These are phyloP conservation scores for Heliamphora exappendiculata DNA, from an alignment of 148 eudicot genomes.

Conservation along the genomic window DNA sequence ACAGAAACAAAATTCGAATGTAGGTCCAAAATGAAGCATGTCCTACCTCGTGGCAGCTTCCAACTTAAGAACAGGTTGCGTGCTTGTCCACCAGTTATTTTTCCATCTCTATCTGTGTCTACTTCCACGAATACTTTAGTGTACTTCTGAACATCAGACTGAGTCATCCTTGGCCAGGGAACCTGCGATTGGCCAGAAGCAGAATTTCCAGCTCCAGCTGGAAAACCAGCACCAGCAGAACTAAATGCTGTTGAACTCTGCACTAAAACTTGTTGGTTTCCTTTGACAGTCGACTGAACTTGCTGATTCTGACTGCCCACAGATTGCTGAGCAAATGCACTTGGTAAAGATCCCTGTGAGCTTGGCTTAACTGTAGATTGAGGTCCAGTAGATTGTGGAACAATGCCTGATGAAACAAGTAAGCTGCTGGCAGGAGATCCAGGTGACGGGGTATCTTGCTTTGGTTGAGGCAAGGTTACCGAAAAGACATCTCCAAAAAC, in stretches of 20 bases:
- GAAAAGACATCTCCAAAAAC: slow-evolving; percentile 58
- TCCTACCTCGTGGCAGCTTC: slow-evolving; percentile 84
- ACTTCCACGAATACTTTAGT: slow-evolving; percentile 85
- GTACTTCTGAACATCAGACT: slow-evolving; percentile 81
- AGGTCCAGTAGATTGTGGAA: slow-evolving; percentile 31
- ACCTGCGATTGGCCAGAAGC: slow-evolving; percentile 44
- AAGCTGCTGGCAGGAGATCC: slow-evolving; percentile 29
- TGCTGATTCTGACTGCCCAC: slow-evolving; percentile 38
- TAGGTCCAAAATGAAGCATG: slow-evolving; percentile 7
- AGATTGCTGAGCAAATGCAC: slow-evolving; percentile 35
- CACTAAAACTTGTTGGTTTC: slow-evolving; percentile 44
- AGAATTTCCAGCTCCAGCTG: slow-evolving; percentile 34
- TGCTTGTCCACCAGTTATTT: slow-evolving; percentile 86
- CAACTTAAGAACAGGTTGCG: slow-evolving; percentile 87
- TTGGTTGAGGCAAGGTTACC: slow-evolving; percentile 35
- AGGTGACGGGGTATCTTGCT: slow-evolving; percentile 24
- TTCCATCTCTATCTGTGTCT: slow-evolving; percentile 89
- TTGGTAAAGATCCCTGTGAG: slow-evolving; percentile 27
- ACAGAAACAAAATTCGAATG: background rate
- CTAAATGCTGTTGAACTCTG: slow-evolving; percentile 23
- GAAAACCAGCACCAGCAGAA: slow-evolving; percentile 29
- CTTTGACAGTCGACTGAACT: slow-evolving; percentile 34
- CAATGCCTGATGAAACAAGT: slow-evolving; percentile 35
- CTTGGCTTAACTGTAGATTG: slow-evolving; percentile 28
- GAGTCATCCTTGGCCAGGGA: slow-evolving; percentile 89